Percentiles rank a stretch among this genome's conserved stretches.
Conservation (phyloP, 1,139 yeast species). For the Scheffersomyces lignicola region DNA sequence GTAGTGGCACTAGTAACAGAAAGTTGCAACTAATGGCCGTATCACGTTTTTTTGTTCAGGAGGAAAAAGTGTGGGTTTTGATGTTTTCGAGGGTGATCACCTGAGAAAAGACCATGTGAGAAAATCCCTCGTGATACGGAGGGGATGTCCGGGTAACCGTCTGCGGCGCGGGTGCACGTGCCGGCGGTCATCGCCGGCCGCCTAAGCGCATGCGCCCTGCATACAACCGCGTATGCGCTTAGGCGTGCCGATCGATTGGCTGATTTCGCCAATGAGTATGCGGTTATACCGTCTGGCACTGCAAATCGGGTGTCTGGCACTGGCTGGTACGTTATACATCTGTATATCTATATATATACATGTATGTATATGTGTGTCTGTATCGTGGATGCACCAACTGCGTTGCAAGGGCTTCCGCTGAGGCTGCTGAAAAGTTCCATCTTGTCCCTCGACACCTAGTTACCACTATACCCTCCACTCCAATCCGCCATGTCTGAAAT, state of each 20-base stretch:
- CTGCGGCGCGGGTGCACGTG: neutral
- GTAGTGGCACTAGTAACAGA: too few relatives aligned
- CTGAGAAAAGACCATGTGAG: constrained; percentile 1
- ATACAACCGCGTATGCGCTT: neutral
- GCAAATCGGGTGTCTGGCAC: too few relatives aligned
- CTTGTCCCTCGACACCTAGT: neutral
- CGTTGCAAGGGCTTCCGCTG: neutral
- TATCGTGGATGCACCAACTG: neutral
- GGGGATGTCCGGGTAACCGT: neutral
- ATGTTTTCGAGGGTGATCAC: neutral
- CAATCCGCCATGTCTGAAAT: constrained; percentile 38
- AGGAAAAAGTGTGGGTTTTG: neutral
- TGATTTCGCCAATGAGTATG: constrained; percentile 1
- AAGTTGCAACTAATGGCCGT: too few relatives aligned
- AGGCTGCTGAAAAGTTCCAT: neutral
- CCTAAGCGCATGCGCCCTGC: neutral
- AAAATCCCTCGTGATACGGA: constrained; percentile 3
- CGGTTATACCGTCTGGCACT: neutral
- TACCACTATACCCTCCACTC: constrained; percentile 5
- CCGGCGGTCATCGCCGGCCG: neutral
- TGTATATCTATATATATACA: too few relatives aligned
- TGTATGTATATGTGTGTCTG: too few relatives aligned
- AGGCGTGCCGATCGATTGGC: neutral
- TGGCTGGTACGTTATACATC: too few relatives aligned
- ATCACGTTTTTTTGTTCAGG: constrained; percentile 1